A percentile compares a stretch with the other conserved stretches of the same genome.
Conservation (phyloP, 108 stramenopile genomes). For the Aurantiochytrium sp. region DNA sequence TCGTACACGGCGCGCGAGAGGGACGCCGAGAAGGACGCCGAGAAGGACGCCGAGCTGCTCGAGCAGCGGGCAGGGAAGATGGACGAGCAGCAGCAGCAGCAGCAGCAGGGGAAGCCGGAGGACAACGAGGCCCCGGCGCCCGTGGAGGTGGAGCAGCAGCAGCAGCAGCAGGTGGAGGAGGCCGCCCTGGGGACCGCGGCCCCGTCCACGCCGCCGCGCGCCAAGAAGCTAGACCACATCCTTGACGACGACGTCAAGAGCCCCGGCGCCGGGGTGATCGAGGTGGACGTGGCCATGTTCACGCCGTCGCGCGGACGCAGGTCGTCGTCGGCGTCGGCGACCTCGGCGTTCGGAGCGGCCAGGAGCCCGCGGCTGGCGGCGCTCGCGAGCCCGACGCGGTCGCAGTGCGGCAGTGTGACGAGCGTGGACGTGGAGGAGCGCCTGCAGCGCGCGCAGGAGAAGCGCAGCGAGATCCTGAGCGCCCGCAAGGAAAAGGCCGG, state of each 20-base stretch:
- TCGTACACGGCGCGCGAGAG: too few relatives aligned
- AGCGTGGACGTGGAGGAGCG: background rate
- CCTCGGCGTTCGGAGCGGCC: background rate
- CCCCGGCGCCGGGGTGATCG: slow-evolving; percentile 29
- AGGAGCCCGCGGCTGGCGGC: background rate
- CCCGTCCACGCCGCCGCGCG: too few relatives aligned
- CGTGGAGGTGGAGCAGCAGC: too few relatives aligned
- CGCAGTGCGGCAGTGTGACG: background rate
- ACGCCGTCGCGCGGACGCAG: background rate
- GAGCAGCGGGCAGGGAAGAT: too few relatives aligned
- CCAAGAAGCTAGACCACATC: background rate
- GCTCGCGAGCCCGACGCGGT: background rate
- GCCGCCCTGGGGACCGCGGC: too few relatives aligned
- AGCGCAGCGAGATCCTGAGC: background rate
- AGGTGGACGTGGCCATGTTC: background rate
- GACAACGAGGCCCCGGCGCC: too few relatives aligned
- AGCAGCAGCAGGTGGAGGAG: too few relatives aligned
- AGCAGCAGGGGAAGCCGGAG: too few relatives aligned
- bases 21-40: too few relatives aligned
- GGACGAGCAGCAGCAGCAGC: too few relatives aligned
- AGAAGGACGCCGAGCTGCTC: too few relatives aligned
- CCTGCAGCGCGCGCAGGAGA: background rate
- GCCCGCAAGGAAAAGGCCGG: background rate
- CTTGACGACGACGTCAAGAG: background rate
- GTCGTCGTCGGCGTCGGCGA: too few relatives aligned